A percentile compares a stretch with the other conserved stretches of the same genome.
Conservation (phyloP, 2,329 filamentous ascomycete genomes). For the Penicillium freii region DNA sequence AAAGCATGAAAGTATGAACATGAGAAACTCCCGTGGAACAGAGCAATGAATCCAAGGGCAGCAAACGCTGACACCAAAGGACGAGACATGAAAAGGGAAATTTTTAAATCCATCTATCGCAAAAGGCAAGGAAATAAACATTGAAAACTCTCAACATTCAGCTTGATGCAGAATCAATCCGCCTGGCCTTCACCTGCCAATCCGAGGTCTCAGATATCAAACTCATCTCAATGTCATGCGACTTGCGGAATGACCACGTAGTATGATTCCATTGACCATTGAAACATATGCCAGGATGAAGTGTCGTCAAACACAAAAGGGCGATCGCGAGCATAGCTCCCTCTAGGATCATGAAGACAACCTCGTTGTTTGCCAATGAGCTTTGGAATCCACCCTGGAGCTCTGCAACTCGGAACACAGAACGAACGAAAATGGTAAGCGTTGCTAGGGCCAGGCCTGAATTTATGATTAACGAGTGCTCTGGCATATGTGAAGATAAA, state of each 20-base stretch:
- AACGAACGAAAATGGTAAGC: slow-evolving; percentile 45
- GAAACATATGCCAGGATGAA: background rate
- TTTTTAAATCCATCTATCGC: background rate
- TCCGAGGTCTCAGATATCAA: background rate
- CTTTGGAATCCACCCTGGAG: slow-evolving; percentile 49
- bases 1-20: background rate
- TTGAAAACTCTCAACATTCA: background rate
- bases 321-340: slow-evolving; percentile 48
- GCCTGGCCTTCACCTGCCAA: background rate
- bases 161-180: background rate
- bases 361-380: slow-evolving; percentile 49
- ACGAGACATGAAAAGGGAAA: background rate
- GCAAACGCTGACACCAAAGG: background rate
- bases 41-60: background rate
- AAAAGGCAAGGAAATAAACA: background rate
- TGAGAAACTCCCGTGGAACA: background rate
- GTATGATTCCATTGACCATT: background rate
- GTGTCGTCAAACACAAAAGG: background rate
- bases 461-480: background rate
- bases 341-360: slow-evolving; percentile 52
- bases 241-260: background rate
- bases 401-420: slow-evolving; percentile 51
- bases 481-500: background rate
- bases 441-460: background rate
- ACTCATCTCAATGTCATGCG: background rate